A percentile compares a stretch with the other conserved stretches of the same genome.
These are phyloP conservation scores for Monosporascus sp. DNA, from an alignment of 2,329 filamentous ascomycete species.

Conservation along the genomic window DNA sequence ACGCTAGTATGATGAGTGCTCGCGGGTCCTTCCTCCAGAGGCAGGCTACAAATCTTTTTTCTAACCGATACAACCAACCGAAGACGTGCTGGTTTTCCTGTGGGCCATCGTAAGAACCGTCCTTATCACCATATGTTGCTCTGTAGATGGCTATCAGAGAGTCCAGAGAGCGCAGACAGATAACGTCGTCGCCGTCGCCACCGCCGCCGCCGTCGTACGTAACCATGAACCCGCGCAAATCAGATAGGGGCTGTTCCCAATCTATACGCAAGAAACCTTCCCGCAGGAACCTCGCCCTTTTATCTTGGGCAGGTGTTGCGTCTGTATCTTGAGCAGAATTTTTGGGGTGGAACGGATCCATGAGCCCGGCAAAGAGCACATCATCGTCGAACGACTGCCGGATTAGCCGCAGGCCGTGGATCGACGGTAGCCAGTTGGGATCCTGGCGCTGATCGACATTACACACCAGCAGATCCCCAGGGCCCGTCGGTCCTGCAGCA, in stretches of 20 bases:
- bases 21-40: slow-evolving; percentile 21
- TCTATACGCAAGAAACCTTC: not conserved
- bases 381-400: not conserved
- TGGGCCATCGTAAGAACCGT: slow-evolving; percentile 14
- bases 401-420: slow-evolving; percentile 5
- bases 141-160: not conserved
- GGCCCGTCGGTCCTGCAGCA: slow-evolving; percentile 23
- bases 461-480: slow-evolving; percentile 25
- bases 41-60: slow-evolving; percentile 21
- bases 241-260: not conserved
- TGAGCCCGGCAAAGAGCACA: slow-evolving; percentile 4
- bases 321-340: not conserved
- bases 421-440: slow-evolving; percentile 1
- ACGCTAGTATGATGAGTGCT: slow-evolving; percentile 12
- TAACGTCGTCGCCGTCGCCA: not conserved
- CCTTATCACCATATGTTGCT: slow-evolving; percentile 5
- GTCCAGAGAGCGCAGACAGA: not conserved
- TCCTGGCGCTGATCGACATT: slow-evolving; percentile 10
- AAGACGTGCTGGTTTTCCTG: slow-evolving; percentile 17
- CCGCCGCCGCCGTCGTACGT: not conserved
- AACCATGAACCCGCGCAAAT: not conserved
- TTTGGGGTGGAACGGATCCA: not conserved
- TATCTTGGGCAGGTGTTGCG: not conserved
- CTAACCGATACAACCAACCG: slow-evolving; percentile 25
- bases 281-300: not conserved